Evolutionary conservation across 1,284 basidiomycete genomes (phyloP).

Genomic region (Cryptococcus maquisensis): DNA sequence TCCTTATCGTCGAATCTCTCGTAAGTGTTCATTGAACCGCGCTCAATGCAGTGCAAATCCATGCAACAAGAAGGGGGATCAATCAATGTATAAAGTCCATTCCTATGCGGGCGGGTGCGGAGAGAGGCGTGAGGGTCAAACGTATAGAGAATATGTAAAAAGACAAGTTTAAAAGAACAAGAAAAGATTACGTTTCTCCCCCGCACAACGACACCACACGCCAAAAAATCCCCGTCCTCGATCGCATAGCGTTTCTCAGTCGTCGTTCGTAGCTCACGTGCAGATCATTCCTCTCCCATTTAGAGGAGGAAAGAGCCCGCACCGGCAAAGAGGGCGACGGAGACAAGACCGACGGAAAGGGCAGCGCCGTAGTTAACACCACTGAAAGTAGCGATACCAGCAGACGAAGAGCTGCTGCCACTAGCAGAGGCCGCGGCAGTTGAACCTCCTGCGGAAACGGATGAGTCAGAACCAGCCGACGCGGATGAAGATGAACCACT

Average conservation of each 20-base stretch:
- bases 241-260: neutral
- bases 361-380: constrained; percentile 19
- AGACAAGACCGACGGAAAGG: constrained; percentile 19
- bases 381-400: constrained; percentile 5
- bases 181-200: too few species aligned
- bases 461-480: constrained; percentile 11
- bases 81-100: constrained; percentile 1
- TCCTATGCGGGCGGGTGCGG: constrained; percentile 3
- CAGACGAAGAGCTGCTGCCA: constrained; percentile 13
- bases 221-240: neutral
- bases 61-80: neutral
- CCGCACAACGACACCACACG: neutral
- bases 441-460: constrained; percentile 13
- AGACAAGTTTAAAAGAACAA: neutral
- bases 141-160: neutral
- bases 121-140: constrained; percentile 1
- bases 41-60: neutral
- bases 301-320: constrained; percentile 41
- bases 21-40: neutral
- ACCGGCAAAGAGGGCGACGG: constrained; percentile 32
- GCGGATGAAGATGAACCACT: constrained; percentile 11
- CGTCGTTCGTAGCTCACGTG: neutral
- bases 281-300: constrained; percentile 2
- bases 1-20: too few species aligned
- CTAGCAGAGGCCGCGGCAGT: constrained; percentile 5